phyloP scores from a whole-genome alignment of 140 eudicot species.

The Flaveria floridana region DNA sequence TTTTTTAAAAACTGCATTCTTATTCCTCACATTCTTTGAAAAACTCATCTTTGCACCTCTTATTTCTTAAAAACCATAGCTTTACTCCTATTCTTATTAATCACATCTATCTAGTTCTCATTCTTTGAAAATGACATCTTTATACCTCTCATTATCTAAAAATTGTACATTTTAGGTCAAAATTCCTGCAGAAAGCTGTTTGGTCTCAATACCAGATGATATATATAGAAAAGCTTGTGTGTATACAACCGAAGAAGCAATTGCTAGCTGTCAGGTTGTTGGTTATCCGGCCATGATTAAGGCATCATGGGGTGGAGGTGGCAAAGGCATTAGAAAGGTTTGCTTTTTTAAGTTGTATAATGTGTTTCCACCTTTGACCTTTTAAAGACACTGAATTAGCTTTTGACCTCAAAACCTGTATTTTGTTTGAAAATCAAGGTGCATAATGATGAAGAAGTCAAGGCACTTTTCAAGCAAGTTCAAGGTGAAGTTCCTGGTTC shows the following conservation, averaged over 20 bases:
- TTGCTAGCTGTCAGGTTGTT: slow-evolving; percentile 89
- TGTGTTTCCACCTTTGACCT: neutral
- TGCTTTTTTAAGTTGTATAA: slow-evolving; percentile 12
- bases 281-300: slow-evolving; percentile 99
- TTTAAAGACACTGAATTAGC: neutral
- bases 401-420: neutral
- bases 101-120: neutral
- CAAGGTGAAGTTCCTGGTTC: slow-evolving; percentile 99
- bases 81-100: neutral
- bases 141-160: slow-evolving; percentile 7
- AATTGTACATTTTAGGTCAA: slow-evolving; percentile 53
- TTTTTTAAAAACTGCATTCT: neutral
- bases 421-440: slow-evolving; percentile 48
- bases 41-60: neutral
- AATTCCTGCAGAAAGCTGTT: slow-evolving; percentile 70
- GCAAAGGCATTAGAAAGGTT: slow-evolving; percentile 98
- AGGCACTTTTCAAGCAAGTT: slow-evolving; percentile 95
- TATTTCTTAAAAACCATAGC: neutral
- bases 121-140: slow-evolving; percentile 13
- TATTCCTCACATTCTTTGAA: neutral
- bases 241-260: slow-evolving; percentile 87
- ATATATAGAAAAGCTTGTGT: slow-evolving; percentile 85
- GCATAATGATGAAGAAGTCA: slow-evolving; percentile 93
- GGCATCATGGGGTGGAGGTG: slow-evolving; percentile 99
- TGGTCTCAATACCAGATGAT: slow-evolving; percentile 74